These are phyloP conservation scores for Craterostigma plantagineum DNA, from an alignment of 257 asterid genomes.

Conservation along the genomic window DNA sequence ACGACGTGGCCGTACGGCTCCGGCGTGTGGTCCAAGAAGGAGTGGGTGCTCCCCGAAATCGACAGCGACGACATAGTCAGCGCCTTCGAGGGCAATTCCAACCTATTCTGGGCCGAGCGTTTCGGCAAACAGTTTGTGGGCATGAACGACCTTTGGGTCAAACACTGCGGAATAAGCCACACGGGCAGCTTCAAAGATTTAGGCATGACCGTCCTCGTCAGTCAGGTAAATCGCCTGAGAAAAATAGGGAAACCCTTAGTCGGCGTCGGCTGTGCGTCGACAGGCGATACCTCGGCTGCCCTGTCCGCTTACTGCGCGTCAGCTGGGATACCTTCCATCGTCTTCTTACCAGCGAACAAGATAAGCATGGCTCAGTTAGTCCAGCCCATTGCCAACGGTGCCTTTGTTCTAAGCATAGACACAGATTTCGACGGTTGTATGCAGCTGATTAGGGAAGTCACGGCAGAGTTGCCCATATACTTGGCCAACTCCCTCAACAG, in stretches of 20 bases:
- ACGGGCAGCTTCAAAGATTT: conserved; percentile 71
- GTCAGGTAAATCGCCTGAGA: conserved; percentile 57
- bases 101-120: conserved; percentile 80
- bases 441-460: conserved; percentile 75
- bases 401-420: conserved; percentile 66
- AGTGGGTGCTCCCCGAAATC: conserved; percentile 74
- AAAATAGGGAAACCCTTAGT: conserved; percentile 63
- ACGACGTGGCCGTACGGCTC: conserved; percentile 84
- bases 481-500: conserved; percentile 74
- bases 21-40: conserved; percentile 85
- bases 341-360: conserved; percentile 52
- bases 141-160: conserved; percentile 76
- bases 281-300: conserved; percentile 78
- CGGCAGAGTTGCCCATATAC: conserved; percentile 68
- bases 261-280: conserved; percentile 77
- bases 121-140: conserved; percentile 70
- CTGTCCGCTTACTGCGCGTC: conserved; percentile 66
- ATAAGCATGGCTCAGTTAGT: conserved; percentile 68
- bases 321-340: conserved; percentile 73
- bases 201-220: conserved; percentile 74
- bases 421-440: conserved; percentile 90
- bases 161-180: conserved; percentile 72
- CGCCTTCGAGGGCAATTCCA: conserved; percentile 67
- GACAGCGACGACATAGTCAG: conserved; percentile 56
- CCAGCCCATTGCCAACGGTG: conserved; percentile 85